Percentiles rank a stretch among this genome's conserved stretches.
phyloP scores from a whole-genome alignment of 2,329 filamentous ascomycete species.

The Talaromyces sp. region DNA sequence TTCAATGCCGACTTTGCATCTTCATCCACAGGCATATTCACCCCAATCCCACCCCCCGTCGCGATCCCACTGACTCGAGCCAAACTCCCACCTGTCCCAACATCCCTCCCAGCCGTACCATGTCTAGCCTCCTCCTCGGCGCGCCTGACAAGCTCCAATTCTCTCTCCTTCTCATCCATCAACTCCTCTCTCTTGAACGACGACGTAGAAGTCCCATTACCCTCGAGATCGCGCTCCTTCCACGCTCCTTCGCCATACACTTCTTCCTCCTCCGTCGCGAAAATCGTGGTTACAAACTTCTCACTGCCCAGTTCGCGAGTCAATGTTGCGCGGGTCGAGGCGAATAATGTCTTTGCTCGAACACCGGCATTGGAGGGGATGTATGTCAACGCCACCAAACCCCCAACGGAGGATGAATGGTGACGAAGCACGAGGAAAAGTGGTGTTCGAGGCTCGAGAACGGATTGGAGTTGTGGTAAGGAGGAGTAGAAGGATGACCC shows the following conservation, averaged over 20 bases:
- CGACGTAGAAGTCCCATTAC: constrained; percentile 29
- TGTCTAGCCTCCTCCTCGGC: constrained; percentile 57
- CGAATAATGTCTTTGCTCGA: constrained; percentile 64
- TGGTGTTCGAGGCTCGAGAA: constrained; percentile 55
- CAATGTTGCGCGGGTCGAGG: constrained; percentile 60
- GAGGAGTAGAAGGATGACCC: constrained; percentile 50
- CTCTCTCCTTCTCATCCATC: constrained; percentile 61
- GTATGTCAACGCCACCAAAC: constrained; percentile 57
- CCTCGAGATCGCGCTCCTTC: constrained; percentile 51
- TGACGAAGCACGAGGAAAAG: constrained; percentile 61
- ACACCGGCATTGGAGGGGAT: constrained; percentile 62
- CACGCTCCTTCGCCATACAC: constrained; percentile 53
- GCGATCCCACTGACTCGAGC: constrained; percentile 20
- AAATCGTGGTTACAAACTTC: constrained; percentile 57
- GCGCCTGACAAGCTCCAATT: constrained; percentile 55
- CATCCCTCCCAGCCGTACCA: constrained; percentile 51
- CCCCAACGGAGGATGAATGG: constrained; percentile 24
- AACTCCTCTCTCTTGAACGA: constrained; percentile 45
- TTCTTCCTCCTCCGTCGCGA: constrained; percentile 59
- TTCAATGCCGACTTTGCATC: constrained; percentile 53
- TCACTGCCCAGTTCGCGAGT: constrained; percentile 60
- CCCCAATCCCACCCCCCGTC: constrained; percentile 40
- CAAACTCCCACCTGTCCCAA: constrained; percentile 44
- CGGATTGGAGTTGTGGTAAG: constrained; percentile 47
- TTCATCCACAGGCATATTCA: constrained; percentile 53